phyloP scores from a whole-genome alignment of 768 basidiomycete species.

The Mrakia frigida region DNA sequence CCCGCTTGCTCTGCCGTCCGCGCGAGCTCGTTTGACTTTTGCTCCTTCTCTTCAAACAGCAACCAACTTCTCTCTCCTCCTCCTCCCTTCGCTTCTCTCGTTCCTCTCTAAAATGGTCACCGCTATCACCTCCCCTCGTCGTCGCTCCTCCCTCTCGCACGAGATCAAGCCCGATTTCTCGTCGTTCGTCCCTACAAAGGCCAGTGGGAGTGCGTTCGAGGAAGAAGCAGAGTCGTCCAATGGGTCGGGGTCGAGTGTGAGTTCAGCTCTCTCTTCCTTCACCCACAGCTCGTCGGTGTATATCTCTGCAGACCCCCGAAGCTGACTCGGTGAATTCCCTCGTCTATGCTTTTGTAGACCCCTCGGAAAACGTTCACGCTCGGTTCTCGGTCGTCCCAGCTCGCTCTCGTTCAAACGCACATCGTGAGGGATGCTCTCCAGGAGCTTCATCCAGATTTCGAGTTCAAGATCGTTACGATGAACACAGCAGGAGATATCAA shows the following conservation, averaged over 20 bases:
- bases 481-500: constrained; percentile 81
- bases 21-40: not conserved
- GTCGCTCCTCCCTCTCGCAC: not conserved
- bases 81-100: not conserved
- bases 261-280: too few species aligned
- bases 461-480: constrained; percentile 58
- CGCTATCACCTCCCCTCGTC: not conserved
- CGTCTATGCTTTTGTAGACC: too few species aligned
- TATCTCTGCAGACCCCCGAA: too few species aligned
- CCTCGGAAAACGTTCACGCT: constrained; percentile 50
- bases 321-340: too few species aligned
- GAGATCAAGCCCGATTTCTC: not conserved
- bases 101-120: not conserved
- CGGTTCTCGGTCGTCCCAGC: constrained; percentile 79
- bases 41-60: not conserved
- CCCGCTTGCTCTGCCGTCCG: not conserved
- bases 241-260: too few species aligned
- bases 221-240: too few species aligned
- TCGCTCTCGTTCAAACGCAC: constrained; percentile 89
- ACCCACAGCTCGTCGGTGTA: too few species aligned
- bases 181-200: too few species aligned
- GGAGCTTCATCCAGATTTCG: constrained; percentile 52
- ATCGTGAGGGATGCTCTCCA: constrained; percentile 64
- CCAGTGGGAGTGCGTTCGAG: too few species aligned
- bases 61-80: not conserved